phyloP scores from a whole-genome alignment of 495 filamentous ascomycete genomes.

The Annulohypoxylon stygium region DNA sequence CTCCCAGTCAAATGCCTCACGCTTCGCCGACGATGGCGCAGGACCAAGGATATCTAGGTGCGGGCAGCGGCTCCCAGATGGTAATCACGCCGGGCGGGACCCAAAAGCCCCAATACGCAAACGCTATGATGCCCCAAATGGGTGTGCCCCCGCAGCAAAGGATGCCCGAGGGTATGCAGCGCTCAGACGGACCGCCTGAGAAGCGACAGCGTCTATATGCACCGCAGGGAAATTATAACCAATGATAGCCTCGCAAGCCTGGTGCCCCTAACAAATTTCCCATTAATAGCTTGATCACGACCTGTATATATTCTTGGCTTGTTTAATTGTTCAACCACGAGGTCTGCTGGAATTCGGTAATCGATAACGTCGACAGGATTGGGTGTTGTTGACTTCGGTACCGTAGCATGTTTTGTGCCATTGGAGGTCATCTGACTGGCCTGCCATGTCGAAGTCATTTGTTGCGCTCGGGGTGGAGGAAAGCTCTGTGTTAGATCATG shows the following conservation, averaged over 20 bases:
- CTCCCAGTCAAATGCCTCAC: constrained; percentile 74
- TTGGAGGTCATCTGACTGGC: constrained; percentile 19
- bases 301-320: constrained; percentile 49
- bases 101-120: constrained; percentile 54
- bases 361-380: constrained; percentile 27
- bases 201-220: constrained; percentile 58
- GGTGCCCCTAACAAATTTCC: neutral
- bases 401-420: constrained; percentile 26
- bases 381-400: constrained; percentile 22
- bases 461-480: constrained; percentile 30
- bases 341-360: constrained; percentile 23
- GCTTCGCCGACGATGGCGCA: constrained; percentile 68
- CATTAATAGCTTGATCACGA: constrained; percentile 32
- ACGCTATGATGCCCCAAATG: constrained; percentile 52
- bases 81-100: constrained; percentile 60
- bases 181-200: constrained; percentile 52
- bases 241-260: constrained; percentile 28
- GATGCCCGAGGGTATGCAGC: constrained; percentile 50
- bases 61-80: constrained; percentile 57
- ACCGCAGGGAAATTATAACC: constrained; percentile 52
- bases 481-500: constrained; percentile 43
- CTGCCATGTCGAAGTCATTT: constrained; percentile 28
- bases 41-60: constrained; percentile 57
- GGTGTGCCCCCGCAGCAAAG: constrained; percentile 47
- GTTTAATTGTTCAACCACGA: constrained; percentile 25